These are phyloP conservation scores for Sarocladium brachiariae DNA, from an alignment of 2,329 filamentous ascomycete genomes.

Conservation along the genomic window DNA sequence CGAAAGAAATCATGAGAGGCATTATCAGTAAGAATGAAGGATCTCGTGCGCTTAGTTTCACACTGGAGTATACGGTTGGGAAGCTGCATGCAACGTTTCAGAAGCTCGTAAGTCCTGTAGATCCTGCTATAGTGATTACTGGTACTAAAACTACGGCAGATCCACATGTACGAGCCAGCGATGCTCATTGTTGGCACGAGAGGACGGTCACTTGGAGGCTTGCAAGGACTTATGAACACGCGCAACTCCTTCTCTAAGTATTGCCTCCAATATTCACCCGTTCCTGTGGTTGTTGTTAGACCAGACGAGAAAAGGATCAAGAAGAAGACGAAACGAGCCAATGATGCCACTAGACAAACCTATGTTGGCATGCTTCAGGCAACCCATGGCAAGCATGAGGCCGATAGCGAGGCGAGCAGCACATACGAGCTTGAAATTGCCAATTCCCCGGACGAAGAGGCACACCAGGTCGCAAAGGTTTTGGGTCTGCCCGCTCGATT, in stretches of 20 bases:
- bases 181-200: slow-evolving; percentile 87
- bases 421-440: slow-evolving; percentile 48
- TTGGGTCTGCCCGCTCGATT: slow-evolving; percentile 56
- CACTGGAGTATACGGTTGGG: slow-evolving; percentile 81
- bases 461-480: slow-evolving; percentile 56
- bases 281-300: slow-evolving; percentile 87
- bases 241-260: slow-evolving; percentile 87
- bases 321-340: slow-evolving; percentile 78
- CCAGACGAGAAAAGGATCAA: slow-evolving; percentile 82
- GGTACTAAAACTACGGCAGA: too few species aligned
- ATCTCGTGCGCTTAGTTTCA: slow-evolving; percentile 76
- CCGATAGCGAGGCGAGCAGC: slow-evolving; percentile 46
- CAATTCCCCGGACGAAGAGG: slow-evolving; percentile 54
- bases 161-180: slow-evolving; percentile 84
- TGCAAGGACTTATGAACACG: slow-evolving; percentile 74
- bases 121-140: background rate
- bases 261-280: slow-evolving; percentile 86
- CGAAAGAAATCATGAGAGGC: slow-evolving; percentile 63
- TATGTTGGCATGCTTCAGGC: slow-evolving; percentile 73
- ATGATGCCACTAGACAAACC: slow-evolving; percentile 67
- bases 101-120: slow-evolving; percentile 59
- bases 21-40: slow-evolving; percentile 73
- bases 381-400: slow-evolving; percentile 49
- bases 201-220: slow-evolving; percentile 75
- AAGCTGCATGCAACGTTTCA: slow-evolving; percentile 89